A percentile compares a stretch with the other conserved stretches of the same genome.
These are phyloP conservation scores for Diplodia corticola DNA, from an alignment of 2,329 filamentous ascomycete genomes.

Conservation along the genomic window DNA sequence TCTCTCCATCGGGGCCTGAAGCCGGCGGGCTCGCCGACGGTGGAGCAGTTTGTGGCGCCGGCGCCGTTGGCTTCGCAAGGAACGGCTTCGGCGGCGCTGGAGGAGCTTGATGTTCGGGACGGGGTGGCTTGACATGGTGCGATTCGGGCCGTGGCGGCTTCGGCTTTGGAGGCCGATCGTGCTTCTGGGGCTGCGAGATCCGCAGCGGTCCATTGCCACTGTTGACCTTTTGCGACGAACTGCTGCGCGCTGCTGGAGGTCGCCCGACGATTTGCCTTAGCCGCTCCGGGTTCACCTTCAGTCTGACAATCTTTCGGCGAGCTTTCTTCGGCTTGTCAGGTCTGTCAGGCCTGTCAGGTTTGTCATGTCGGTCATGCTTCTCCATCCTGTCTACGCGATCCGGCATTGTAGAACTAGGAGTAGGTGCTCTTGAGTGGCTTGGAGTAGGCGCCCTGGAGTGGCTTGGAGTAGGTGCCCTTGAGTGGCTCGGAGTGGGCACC, in stretches of 20 bases:
- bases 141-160: neutral
- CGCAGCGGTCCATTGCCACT: neutral
- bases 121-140: neutral
- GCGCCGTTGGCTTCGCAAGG: neutral
- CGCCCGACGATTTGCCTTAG: neutral
- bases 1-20: neutral
- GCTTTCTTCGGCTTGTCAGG: slow-evolving; percentile 11
- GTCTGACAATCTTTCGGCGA: slow-evolving; percentile 14
- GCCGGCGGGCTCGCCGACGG: slow-evolving; percentile 16
- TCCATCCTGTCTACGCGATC: neutral
- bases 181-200: slow-evolving; percentile 1
- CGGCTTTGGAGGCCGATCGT: slow-evolving; percentile 9
- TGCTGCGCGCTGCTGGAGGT: neutral
- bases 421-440: slow-evolving; percentile 14
- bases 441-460: too few species aligned
- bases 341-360: neutral
- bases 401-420: slow-evolving; percentile 5
- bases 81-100: neutral
- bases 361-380: neutral
- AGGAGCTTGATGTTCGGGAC: neutral
- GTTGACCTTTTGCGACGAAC: neutral
- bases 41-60: neutral
- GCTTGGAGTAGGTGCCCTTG: too few species aligned
- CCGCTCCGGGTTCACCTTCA: slow-evolving; percentile 6
- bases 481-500: slow-evolving; percentile 13